Percentiles rank a stretch among this genome's conserved stretches.
phyloP scores from a whole-genome alignment of 2,329 filamentous ascomycete species.

The Pezicula carpinea region DNA sequence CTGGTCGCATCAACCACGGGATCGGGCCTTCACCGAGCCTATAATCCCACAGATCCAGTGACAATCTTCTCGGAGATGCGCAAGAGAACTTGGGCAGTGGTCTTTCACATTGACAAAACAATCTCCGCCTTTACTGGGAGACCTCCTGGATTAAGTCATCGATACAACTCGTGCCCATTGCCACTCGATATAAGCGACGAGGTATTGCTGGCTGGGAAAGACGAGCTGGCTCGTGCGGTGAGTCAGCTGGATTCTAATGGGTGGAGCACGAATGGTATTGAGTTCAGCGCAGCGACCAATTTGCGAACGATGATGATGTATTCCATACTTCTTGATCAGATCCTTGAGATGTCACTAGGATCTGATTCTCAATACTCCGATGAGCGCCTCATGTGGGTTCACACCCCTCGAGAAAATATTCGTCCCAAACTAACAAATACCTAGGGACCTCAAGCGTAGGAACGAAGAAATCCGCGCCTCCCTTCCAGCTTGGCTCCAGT shows the following conservation, averaged over 20 bases:
- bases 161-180: conserved; percentile 34
- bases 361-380: conserved; percentile 7
- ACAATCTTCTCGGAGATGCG: conserved; percentile 13
- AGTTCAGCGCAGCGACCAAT: conserved; percentile 28
- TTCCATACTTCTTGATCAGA: conserved; percentile 12
- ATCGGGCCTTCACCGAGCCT: conserved; percentile 13
- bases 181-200: conserved; percentile 36
- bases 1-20: conserved; percentile 12
- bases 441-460: conserved; percentile 9
- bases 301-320: conserved; percentile 7
- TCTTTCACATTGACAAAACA: conserved; percentile 30
- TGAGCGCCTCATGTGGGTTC: conserved; percentile 13
- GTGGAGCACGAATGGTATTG: conserved; percentile 31
- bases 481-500: conserved; percentile 4
- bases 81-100: conserved; percentile 7
- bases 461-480: conserved; percentile 4
- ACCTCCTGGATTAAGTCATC: conserved; percentile 33
- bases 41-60: conserved; percentile 4
- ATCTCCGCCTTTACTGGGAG: conserved; percentile 38
- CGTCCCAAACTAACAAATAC: not conserved
- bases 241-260: conserved; percentile 31
- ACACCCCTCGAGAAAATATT: not conserved
- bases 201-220: conserved; percentile 29
- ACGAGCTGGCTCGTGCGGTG: conserved; percentile 22
- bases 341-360: conserved; percentile 16